These are phyloP conservation scores for Nemania bipapillata DNA, from an alignment of 2,329 filamentous ascomycete species.

Conservation along the genomic window DNA sequence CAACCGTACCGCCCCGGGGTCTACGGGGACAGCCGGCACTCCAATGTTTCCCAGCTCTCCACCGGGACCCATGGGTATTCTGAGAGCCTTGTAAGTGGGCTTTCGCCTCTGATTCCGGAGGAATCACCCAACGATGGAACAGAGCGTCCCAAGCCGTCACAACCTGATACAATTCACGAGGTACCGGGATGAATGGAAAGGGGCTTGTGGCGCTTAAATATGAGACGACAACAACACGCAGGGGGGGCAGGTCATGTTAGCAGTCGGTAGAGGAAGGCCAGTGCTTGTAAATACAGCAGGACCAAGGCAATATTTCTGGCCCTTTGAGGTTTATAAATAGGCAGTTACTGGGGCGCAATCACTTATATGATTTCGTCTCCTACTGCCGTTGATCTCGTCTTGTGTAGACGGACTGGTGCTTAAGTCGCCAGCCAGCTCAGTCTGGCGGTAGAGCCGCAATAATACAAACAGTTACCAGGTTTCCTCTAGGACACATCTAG, in stretches of 20 bases:
- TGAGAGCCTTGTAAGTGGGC: constrained; percentile 17
- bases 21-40: constrained; percentile 14
- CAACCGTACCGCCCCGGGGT: constrained; percentile 29
- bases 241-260: neutral
- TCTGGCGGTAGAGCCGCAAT: neutral
- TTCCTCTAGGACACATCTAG: neutral
- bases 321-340: neutral
- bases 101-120: constrained; percentile 11
- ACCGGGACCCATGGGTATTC: constrained; percentile 1
- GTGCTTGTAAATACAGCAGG: neutral
- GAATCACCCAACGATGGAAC: neutral
- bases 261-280: neutral
- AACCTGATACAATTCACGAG: constrained; percentile 30
- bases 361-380: neutral
- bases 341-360: neutral
- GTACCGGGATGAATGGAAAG: constrained; percentile 13
- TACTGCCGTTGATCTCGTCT: neutral
- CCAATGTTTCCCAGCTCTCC: constrained; percentile 29
- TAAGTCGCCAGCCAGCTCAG: neutral
- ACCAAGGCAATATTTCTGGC: neutral
- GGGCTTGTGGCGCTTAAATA: neutral
- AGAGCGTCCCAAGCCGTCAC: constrained; percentile 1
- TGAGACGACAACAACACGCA: neutral
- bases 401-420: neutral
- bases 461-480: neutral